Evolutionary conservation across 2,329 filamentous ascomycete species (phyloP), one percentile per base, ranked within the genome.

Genomic region (Diplodia intermedia): DNA sequence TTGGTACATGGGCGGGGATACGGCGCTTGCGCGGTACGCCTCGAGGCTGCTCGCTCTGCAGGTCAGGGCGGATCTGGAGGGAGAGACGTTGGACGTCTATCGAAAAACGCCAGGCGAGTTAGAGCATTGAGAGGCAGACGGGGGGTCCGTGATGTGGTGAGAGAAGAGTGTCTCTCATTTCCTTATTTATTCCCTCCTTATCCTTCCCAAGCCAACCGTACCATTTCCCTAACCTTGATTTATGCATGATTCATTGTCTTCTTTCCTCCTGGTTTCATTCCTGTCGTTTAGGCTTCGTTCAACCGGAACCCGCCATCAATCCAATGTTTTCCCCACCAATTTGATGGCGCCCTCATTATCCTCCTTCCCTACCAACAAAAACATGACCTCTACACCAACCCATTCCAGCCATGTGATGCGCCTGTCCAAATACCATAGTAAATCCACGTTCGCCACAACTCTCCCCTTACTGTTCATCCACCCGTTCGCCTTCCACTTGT

Each of bases 31-130:
- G 4, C 75, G 83, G 53, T 95, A 79, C 69, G 81, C 77, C 68
- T 82, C 81, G 14, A 75, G 80, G 33, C 78, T 82, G 38, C 57
- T 85, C 47, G 82, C 83, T 8, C 67, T 85, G 74, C 81, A 83
- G 71, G 80, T 85, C 50, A 81, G 82, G 72, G 80, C 76, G 15
- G 65, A 79, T 71, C 77, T 76, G 66, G 75, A 77, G 65, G 76
- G 77, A 18, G 52, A 61, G 40, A 26, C 54, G 55, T 29, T 71
- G n/a, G 61, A 63, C 7, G 53, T 70, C 12, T 71, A 70, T 38
- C 31, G 53, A 38, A 63, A 67, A 31, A 67, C 54, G 56, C 65
- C 65, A 14, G 65, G 43, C 5, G 54, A 65, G 62, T 23, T 47
- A 8, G 7, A n/a, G 23, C 26, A 14, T 9, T 29, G 31, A 31